Conservation (phyloP, 2,329 filamentous ascomycete genomes). For the Colletotrichum euphorbiae region DNA sequence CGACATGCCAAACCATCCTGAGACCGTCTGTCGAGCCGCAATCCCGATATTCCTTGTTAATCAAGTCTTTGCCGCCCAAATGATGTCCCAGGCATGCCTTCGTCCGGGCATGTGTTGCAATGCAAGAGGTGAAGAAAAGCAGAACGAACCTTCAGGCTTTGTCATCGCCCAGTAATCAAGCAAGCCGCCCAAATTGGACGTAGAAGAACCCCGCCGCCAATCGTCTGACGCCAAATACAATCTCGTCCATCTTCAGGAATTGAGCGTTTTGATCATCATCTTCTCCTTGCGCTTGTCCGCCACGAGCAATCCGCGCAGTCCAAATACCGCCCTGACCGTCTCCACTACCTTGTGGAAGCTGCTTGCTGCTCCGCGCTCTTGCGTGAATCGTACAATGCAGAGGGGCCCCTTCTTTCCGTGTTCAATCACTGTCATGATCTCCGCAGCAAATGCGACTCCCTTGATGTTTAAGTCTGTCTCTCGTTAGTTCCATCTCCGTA, state of each 20-base stretch:
- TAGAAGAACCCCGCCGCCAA: constrained; percentile 32
- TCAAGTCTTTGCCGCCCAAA: constrained; percentile 20
- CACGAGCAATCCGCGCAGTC: constrained; percentile 74
- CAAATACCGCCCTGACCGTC: constrained; percentile 77
- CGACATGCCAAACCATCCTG: background rate
- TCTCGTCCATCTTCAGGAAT: constrained; percentile 53
- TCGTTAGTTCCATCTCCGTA: constrained; percentile 38
- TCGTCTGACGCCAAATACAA: constrained; percentile 37
- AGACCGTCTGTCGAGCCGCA: constrained; percentile 10
- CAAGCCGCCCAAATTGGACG: constrained; percentile 17
- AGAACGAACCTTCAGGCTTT: constrained; percentile 14
- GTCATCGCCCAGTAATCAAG: constrained; percentile 14
- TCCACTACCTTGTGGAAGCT: constrained; percentile 88
- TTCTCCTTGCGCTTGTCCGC: constrained; percentile 73
- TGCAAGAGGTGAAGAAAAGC: constrained; percentile 34
- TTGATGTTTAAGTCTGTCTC: constrained; percentile 80
- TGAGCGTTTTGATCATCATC: constrained; percentile 79
- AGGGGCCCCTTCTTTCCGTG: constrained; percentile 82
- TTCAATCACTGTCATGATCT: constrained; percentile 90
- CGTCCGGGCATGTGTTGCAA: constrained; percentile 6
- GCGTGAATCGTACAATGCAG: constrained; percentile 86
- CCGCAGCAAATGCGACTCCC: constrained; percentile 86
- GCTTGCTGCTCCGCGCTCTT: constrained; percentile 90
- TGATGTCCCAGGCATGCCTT: constrained; percentile 20
- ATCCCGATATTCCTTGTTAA: constrained; percentile 2